These are phyloP conservation scores for Epichloe aotearoae DNA, from an alignment of 2,329 filamentous ascomycete species.

Conservation along the genomic window DNA sequence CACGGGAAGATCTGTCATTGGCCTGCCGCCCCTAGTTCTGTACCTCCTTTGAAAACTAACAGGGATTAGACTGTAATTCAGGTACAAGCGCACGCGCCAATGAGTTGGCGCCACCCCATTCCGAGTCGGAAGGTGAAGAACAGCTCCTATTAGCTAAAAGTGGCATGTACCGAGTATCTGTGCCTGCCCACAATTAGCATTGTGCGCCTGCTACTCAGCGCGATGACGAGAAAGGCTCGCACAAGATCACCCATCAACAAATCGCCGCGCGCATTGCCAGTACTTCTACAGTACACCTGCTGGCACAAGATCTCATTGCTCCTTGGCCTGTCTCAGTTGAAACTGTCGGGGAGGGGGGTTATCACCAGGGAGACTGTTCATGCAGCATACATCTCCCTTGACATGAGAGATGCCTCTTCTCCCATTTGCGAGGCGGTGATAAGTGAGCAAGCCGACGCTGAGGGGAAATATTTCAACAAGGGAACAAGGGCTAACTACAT, in stretches of 20 bases:
- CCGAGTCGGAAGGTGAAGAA: too few relatives aligned
- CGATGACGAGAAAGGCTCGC: not conserved
- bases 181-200: not conserved
- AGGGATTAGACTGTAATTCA: not conserved
- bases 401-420: not conserved
- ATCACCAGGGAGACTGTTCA: not conserved
- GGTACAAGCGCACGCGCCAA: slow-evolving; percentile 3
- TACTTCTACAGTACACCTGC: too few relatives aligned
- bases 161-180: not conserved
- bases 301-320: not conserved
- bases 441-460: not conserved
- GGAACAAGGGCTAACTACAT: not conserved
- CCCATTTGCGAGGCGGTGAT: not conserved
- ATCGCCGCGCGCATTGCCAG: not conserved
- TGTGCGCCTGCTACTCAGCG: not conserved
- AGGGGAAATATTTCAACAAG: not conserved
- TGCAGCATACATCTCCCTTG: not conserved
- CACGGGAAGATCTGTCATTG: too few relatives aligned
- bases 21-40: too few relatives aligned
- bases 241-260: not conserved
- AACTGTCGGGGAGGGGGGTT: not conserved
- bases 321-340: slow-evolving; percentile 1
- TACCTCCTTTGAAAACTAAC: too few relatives aligned
- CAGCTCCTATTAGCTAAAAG: too few relatives aligned
- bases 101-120: slow-evolving; percentile 1